Evolutionary conservation across 805 yeast genomes (phyloP).

Genomic region (Candida railenensis): DNA sequence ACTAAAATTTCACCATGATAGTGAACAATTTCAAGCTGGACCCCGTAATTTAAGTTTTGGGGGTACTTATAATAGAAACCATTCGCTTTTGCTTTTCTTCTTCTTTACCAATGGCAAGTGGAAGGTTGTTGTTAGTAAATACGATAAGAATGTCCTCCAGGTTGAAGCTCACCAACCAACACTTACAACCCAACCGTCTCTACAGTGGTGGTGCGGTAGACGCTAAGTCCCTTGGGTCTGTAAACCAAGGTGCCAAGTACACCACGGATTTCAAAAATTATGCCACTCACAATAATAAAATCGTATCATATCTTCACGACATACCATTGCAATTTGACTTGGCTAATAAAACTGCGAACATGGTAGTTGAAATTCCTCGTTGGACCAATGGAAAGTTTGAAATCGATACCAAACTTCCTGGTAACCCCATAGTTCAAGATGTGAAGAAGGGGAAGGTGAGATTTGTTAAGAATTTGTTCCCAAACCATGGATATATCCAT

Average conservation of each 20-base stretch:
- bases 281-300: constrained; percentile 35
- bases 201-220: neutral
- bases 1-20: no score
- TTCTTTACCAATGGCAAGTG: neutral
- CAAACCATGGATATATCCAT: constrained; percentile 81
- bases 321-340: constrained; percentile 54
- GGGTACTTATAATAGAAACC: no score
- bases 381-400: constrained; percentile 87
- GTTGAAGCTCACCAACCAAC: constrained; percentile 12
- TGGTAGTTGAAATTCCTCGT: constrained; percentile 50
- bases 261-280: constrained; percentile 44
- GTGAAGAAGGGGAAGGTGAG: constrained; percentile 71
- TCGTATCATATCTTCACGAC: constrained; percentile 72
- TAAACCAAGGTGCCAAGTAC: constrained; percentile 31
- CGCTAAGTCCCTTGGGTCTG: neutral
- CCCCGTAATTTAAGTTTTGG: no score
- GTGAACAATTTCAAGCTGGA: no score
- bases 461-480: constrained; percentile 76
- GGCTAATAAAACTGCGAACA: constrained; percentile 39
- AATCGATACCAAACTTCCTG: constrained; percentile 52
- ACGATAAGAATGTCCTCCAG: constrained; percentile 4
- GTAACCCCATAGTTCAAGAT: constrained; percentile 83
- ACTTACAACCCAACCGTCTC: constrained; percentile 8
- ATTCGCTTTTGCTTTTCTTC: neutral
- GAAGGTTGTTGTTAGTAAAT: neutral